Conservation (phyloP, 2,329 filamentous ascomycete genomes). For the Pseudopithomyces chartarum region DNA sequence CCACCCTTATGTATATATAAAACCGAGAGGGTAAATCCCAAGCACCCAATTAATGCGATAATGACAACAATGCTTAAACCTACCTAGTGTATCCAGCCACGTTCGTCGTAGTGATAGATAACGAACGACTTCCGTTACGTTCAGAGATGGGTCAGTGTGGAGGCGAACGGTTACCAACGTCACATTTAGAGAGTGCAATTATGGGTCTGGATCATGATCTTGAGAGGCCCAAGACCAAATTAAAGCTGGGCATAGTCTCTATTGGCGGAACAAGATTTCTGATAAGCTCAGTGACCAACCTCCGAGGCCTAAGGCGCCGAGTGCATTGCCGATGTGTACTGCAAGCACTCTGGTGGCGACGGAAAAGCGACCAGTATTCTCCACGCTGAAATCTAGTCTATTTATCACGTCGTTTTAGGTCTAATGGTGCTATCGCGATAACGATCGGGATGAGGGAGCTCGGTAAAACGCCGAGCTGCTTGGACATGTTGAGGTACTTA, state of each 20-base stretch:
- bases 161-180: background rate
- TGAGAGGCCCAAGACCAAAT: background rate
- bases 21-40: background rate
- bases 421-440: slow-evolving; percentile 5
- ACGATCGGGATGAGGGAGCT: background rate
- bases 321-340: background rate
- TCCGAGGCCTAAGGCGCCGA: background rate
- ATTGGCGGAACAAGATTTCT: background rate
- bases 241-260: background rate
- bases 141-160: background rate
- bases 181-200: background rate
- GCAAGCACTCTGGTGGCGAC: background rate
- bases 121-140: background rate
- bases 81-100: background rate
- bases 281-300: background rate
- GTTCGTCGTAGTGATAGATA: background rate
- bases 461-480: background rate
- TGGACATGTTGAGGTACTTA: background rate
- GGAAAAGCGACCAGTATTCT: background rate
- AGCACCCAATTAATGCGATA: background rate
- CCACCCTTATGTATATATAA: background rate
- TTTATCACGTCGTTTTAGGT: slow-evolving; percentile 5
- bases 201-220: background rate
- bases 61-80: background rate
- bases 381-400: background rate